Evolutionary conservation across 108 stramenopile species (phyloP), one percentile per base, ranked within the genome.

Genomic region (Nannochloropsis salina): DNA sequence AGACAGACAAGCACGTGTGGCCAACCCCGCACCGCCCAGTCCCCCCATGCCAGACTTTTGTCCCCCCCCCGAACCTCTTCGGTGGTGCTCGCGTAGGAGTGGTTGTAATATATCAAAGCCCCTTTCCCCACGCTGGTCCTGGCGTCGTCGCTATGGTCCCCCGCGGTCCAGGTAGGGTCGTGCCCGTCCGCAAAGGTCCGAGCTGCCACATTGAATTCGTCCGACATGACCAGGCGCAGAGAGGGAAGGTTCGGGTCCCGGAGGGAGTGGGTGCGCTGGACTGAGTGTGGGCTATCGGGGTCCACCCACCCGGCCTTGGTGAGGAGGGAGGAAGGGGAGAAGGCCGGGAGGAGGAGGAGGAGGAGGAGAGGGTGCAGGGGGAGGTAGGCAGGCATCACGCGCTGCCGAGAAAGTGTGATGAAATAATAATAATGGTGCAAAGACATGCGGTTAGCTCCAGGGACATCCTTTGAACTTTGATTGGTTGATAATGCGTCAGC

Each of bases 111-210:
- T 81, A 98, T 97, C 42, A 95, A 91, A 0, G 98, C 97, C 61
- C 93, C 93, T 85, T 98, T 83, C 9, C 88, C 88, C 43, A 21
- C 44, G 31, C 82, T 82, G 9, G 82, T 88, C 85, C 44, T 98
- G 86, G 97, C 97, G 87, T 97, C 97, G 90, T 99, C 98, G 85
- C 97, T 97, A 87, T 98, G 97, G 83, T 98, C 90, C n/a, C 98
- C 86, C 18, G 97, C 95, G 21, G 96, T 98, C 98, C 98, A 99
- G 44, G 92, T 89, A 4, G 98, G 97, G 90, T 99, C 98, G 10
- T 83, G 47, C 43, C 98, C 98, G 88, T 99, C 98, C 80, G 86
- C 51, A 88, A 99, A 97, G 40, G 86, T 90, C 9, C 98, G 92
- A 31, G 90, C 92, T 2, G 91, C 90, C 15, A 90, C 89, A 83